phyloP scores from a whole-genome alignment of 139 green algal genomes.

The Chlamydomonas sp. region DNA sequence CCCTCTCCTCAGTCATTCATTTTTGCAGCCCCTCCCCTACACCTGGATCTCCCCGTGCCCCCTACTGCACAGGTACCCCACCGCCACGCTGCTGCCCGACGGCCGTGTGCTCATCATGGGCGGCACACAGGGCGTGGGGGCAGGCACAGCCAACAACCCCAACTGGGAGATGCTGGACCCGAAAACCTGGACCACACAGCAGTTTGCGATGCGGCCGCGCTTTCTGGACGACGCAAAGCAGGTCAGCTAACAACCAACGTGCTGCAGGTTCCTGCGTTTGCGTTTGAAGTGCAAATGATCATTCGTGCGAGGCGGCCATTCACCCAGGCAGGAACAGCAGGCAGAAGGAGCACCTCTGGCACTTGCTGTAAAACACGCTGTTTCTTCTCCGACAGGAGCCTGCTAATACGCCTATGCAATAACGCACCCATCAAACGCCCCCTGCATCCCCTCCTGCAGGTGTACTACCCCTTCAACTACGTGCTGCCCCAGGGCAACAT shows the following conservation, averaged over 20 bases:
- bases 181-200: not conserved
- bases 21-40: too few species aligned
- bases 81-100: constrained; percentile 35
- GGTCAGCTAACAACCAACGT: not conserved
- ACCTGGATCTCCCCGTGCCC: too few species aligned
- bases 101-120: constrained; percentile 40
- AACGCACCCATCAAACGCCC: too few species aligned
- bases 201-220: not conserved
- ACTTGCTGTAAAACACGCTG: too few species aligned
- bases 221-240: constrained; percentile 13
- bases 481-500: constrained; percentile 38
- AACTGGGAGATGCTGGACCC: constrained; percentile 42
- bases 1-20: too few species aligned
- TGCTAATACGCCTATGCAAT: not conserved
- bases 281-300: not conserved
- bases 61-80: constrained; percentile 18
- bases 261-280: not conserved
- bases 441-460: not conserved
- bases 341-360: too few species aligned
- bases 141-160: constrained; percentile 23
- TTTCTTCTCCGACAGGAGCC: too few species aligned
- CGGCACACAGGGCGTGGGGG: constrained; percentile 34
- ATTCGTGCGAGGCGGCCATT: not conserved
- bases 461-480: constrained; percentile 53
- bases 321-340: too few species aligned